A percentile compares a stretch with the other conserved stretches of the same genome.
Evolutionary conservation across 2,329 filamentous ascomycete species (phyloP).

Genomic region (Aspergillus viridinutans): DNA sequence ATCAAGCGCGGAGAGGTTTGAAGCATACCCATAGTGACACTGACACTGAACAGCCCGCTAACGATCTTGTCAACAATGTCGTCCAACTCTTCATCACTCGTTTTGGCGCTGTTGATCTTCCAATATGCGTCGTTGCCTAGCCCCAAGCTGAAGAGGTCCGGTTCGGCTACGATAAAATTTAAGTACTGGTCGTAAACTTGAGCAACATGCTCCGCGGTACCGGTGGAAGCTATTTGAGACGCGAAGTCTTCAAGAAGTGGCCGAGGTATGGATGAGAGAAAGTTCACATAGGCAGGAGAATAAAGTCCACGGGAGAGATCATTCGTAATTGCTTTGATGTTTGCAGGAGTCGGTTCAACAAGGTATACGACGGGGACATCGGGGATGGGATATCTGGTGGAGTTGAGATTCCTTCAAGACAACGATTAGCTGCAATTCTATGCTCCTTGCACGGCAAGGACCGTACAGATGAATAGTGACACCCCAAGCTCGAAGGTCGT

Average conservation of each 20-base stretch:
- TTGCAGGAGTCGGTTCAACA: constrained; percentile 79
- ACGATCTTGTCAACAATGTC: constrained; percentile 85
- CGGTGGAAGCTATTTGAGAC: constrained; percentile 74
- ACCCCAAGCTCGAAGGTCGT: constrained; percentile 88
- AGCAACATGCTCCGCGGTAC: constrained; percentile 82
- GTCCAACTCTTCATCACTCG: constrained; percentile 85
- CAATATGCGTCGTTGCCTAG: constrained; percentile 93
- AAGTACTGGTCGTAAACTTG: constrained; percentile 96
- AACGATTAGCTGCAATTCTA: constrained; percentile 20
- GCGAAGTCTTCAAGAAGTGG: constrained; percentile 93
- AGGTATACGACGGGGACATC: constrained; percentile 96
- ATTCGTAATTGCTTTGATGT: constrained; percentile 75
- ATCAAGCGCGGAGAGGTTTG: not conserved
- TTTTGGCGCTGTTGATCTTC: constrained; percentile 91
- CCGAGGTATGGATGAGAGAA: constrained; percentile 86
- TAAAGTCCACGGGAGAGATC: constrained; percentile 88
- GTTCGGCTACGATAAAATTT: constrained; percentile 94
- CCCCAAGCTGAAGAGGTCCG: constrained; percentile 89
- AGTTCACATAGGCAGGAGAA: constrained; percentile 92
- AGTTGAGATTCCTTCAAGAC: constrained; percentile 66
- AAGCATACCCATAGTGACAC: constrained; percentile 86
- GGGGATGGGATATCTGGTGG: constrained; percentile 80
- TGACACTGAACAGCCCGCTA: constrained; percentile 92
- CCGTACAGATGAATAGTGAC: constrained; percentile 89
- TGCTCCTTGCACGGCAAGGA: not conserved